Conservation (phyloP, 306 rosid species). For the Rubus parviflorus region DNA sequence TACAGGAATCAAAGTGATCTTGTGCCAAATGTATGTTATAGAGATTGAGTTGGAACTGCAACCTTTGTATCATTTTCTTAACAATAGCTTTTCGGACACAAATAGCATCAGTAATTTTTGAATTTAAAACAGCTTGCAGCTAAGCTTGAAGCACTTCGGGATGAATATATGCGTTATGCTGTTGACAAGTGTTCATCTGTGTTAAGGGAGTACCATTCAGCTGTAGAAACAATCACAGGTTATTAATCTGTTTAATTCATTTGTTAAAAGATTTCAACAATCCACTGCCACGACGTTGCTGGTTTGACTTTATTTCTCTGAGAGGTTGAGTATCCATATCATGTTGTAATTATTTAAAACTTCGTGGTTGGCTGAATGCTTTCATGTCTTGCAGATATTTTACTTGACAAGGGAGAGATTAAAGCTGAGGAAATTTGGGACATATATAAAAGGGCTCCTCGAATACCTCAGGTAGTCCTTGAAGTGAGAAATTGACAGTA, state of each 20-base stretch:
- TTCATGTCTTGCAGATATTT: conserved; percentile 64
- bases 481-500: conserved; percentile 13
- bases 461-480: conserved; percentile 65
- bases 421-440: conserved; percentile 82
- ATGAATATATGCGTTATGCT: conserved; percentile 92
- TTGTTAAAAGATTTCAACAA: conserved; percentile 22
- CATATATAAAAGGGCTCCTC: conserved; percentile 64
- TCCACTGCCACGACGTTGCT: conserved; percentile 9
- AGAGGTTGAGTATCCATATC: background rate
- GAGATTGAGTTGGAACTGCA: conserved; percentile 24
- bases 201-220: conserved; percentile 69
- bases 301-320: conserved; percentile 4
- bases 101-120: conserved; percentile 1
- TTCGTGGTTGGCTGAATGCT: conserved; percentile 12
- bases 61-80: background rate
- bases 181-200: conserved; percentile 72
- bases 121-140: conserved; percentile 70
- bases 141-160: conserved; percentile 90
- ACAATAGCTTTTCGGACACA: background rate
- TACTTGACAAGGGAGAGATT: conserved; percentile 80
- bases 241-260: conserved; percentile 27
- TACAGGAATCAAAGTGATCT: conserved; percentile 79
- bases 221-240: conserved; percentile 97
- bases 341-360: conserved; percentile 18
- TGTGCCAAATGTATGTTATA: conserved; percentile 77